Base-by-base conservation (phyloP, 768 basidiomycete species). In the Hortiboletus campestris region DNA sequence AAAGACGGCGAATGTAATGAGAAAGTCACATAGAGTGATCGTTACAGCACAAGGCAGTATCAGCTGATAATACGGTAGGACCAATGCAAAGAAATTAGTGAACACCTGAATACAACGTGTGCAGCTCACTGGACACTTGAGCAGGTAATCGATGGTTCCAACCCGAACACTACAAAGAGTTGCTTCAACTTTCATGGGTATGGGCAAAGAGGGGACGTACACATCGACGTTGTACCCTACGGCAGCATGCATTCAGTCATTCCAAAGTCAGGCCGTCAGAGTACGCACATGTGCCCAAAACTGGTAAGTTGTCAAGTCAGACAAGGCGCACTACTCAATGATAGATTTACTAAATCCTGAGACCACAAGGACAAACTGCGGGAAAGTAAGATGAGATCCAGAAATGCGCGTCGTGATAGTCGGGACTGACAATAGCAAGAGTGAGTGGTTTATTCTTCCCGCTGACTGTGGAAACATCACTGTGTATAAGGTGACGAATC, bases 371-470 rank as follows among this genome's bases (percentile, higher is more conserved):
- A 34, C 20, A 43, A 43, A 38, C 54, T 59, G 22, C n/a, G n/a
- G 32, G 20, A 25, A 35, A 22, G 38, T 49, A 16, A 51, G 53
- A 9, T n/a, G 14, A 31, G 6, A 20, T 3, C 17, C 3, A 22
- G 25, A 25, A 25, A 25, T 6, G 25, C 25, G 25, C 2, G 25
- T 25, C 2, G 4, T 10, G 25, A 5, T 41, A 8, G 11, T n/a
- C 16, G 4, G 22, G 20, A 50, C 60, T 49, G 20, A 61, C 60
- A 2, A 59, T n/a, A 19, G 42, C n/a, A 25, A 53, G 12, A 11
- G 60, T 59, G 7, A 59, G 6, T 9, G 20, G 7, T 14, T 46
- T 59, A 49, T 59, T 62, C 41, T 47, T 41, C 11, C 46, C 55
- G 46, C 60, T 62, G 20, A 62, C 60, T 62, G 39, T 25, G 1